phyloP scores from a whole-genome alignment of 352 stramenopile species.

The Phytophthora melonis region DNA sequence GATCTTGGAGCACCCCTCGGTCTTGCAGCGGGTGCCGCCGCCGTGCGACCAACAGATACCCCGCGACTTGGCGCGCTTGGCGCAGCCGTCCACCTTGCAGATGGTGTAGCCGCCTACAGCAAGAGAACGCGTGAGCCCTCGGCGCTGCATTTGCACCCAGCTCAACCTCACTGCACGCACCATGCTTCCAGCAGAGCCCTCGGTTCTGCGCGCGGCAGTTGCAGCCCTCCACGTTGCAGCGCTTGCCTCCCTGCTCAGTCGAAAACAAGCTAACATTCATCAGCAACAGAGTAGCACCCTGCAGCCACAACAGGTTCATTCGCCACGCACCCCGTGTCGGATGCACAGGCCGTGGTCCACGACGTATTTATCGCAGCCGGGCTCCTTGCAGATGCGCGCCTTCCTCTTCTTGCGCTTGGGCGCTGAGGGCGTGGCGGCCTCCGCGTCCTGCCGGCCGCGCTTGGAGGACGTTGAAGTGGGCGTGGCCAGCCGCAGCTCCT shows the following conservation, averaged over 20 bases:
- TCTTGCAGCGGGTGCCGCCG: slow-evolving; percentile 65
- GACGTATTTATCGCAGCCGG: slow-evolving; percentile 65
- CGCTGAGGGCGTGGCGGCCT: slow-evolving; percentile 4
- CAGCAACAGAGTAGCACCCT: slow-evolving; percentile 9
- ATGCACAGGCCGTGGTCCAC: slow-evolving; percentile 66
- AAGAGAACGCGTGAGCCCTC: not conserved
- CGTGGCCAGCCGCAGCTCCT: slow-evolving; percentile 22
- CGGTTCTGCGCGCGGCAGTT: slow-evolving; percentile 58
- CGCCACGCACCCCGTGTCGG: slow-evolving; percentile 37
- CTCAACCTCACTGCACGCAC: slow-evolving; percentile 11
- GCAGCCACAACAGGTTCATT: too few relatives aligned
- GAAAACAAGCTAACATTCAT: not conserved
- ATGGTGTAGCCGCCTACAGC: slow-evolving; percentile 49
- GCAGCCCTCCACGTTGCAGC: slow-evolving; percentile 56
- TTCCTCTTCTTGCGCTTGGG: slow-evolving; percentile 53
- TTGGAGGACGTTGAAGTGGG: slow-evolving; percentile 8
- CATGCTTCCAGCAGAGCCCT: slow-evolving; percentile 65
- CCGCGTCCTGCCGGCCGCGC: slow-evolving; percentile 11
- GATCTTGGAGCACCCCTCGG: slow-evolving; percentile 55
- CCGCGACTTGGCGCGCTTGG: slow-evolving; percentile 74
- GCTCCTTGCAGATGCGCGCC: slow-evolving; percentile 57
- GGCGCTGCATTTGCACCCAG: not conserved
- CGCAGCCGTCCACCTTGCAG: slow-evolving; percentile 58
- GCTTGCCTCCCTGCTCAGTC: slow-evolving; percentile 48
- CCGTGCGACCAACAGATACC: slow-evolving; percentile 84